A percentile compares a stretch with the other conserved stretches of the same genome.
Conservation (phyloP, 1,139 yeast species). For the Saccharomyces hybrid region DNA sequence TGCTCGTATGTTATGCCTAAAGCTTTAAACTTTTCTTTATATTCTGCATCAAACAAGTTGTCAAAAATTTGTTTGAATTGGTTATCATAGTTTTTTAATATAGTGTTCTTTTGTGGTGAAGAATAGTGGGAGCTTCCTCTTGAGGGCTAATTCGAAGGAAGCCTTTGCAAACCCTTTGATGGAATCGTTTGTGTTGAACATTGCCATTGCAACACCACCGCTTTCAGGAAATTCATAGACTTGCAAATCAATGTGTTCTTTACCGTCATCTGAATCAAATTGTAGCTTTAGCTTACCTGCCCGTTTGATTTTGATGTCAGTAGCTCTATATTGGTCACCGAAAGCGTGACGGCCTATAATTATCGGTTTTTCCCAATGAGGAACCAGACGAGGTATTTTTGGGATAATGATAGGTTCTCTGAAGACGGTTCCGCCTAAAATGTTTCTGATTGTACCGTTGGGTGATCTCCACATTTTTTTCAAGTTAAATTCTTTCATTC, state of each 20-base stretch:
- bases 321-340: slow-evolving; percentile 93
- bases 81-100: slow-evolving; percentile 85
- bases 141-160: slow-evolving; percentile 78
- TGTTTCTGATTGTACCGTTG: slow-evolving; percentile 89
- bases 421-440: slow-evolving; percentile 90
- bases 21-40: slow-evolving; percentile 61
- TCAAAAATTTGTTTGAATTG: slow-evolving; percentile 88
- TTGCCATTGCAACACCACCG: slow-evolving; percentile 80
- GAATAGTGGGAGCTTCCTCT: slow-evolving; percentile 68
- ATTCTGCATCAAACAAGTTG: slow-evolving; percentile 61
- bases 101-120: slow-evolving; percentile 89
- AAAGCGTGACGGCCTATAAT: slow-evolving; percentile 94
- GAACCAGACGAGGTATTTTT: slow-evolving; percentile 77
- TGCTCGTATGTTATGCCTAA: slow-evolving; percentile 88
- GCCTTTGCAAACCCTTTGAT: slow-evolving; percentile 85
- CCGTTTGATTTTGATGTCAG: slow-evolving; percentile 67
- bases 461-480: slow-evolving; percentile 97
- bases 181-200: slow-evolving; percentile 92
- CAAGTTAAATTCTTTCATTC: slow-evolving; percentile 79
- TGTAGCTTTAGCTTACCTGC: slow-evolving; percentile 74
- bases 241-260: slow-evolving; percentile 44
- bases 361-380: slow-evolving; percentile 90
- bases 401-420: slow-evolving; percentile 91
- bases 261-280: slow-evolving; percentile 68
- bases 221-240: slow-evolving; percentile 61